Conservation (phyloP, 495 filamentous ascomycete genomes). For the Parathielavia hyrcaniae region DNA sequence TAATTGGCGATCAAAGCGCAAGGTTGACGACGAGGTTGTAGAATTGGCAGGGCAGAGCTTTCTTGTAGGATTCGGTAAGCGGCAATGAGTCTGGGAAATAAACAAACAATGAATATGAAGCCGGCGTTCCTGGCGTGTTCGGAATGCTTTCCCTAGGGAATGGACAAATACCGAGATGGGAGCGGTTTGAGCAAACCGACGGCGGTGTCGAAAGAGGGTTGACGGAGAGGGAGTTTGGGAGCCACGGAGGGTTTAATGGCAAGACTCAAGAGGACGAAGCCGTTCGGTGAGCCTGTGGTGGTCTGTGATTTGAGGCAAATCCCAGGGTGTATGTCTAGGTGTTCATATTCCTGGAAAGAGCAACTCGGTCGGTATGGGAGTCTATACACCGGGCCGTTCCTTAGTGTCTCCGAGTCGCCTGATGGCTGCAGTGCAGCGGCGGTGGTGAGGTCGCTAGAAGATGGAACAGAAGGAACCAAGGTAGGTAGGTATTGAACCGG, state of each 20-base stretch:
- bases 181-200: conserved; percentile 14
- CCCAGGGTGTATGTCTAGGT: too few relatives aligned
- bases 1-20: background rate
- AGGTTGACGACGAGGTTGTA: background rate
- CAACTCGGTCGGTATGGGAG: too few relatives aligned
- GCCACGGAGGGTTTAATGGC: background rate
- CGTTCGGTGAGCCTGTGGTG: too few relatives aligned
- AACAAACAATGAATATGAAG: conserved; percentile 10
- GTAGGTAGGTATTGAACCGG: too few relatives aligned
- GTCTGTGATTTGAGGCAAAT: too few relatives aligned
- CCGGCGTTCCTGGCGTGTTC: background rate
- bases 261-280: too few relatives aligned
- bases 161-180: conserved; percentile 14
- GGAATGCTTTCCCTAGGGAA: conserved; percentile 14
- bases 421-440: background rate
- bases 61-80: background rate
- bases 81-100: background rate
- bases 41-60: background rate
- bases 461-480: too few relatives aligned
- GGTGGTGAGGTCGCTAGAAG: conserved; percentile 1
- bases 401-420: too few relatives aligned
- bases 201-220: background rate
- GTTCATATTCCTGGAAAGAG: too few relatives aligned
- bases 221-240: background rate
- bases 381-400: too few relatives aligned